phyloP scores from a whole-genome alignment of 2,329 filamentous ascomycete genomes.

The Xylaria digitata region DNA sequence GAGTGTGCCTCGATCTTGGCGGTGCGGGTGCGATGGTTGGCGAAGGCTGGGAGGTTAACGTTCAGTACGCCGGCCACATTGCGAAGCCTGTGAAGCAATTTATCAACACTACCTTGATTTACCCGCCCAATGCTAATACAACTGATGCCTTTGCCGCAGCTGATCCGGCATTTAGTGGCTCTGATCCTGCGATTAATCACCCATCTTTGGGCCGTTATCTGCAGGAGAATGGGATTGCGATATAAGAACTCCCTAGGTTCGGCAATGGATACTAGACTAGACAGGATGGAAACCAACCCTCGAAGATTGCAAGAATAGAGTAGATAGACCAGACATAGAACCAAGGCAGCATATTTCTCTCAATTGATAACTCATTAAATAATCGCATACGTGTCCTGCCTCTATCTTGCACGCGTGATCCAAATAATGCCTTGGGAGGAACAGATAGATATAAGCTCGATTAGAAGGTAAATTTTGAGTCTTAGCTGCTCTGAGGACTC shows the following conservation, averaged over 20 bases:
- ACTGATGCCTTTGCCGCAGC: slow-evolving; percentile 29
- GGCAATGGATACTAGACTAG: neutral
- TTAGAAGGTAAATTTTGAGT: too few species aligned
- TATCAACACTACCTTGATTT: slow-evolving; percentile 34
- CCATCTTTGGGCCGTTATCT: slow-evolving; percentile 21
- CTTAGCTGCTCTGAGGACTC: too few species aligned
- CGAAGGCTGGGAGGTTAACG: slow-evolving; percentile 29
- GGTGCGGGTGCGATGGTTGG: slow-evolving; percentile 28
- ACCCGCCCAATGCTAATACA: slow-evolving; percentile 31
- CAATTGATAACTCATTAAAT: neutral
- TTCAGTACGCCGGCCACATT: neutral
- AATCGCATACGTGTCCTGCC: neutral
- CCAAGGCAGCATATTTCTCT: neutral
- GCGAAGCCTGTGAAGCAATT: slow-evolving; percentile 35
- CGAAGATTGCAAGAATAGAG: neutral
- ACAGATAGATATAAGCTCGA: too few species aligned
- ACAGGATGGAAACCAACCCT: neutral
- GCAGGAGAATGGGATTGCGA: neutral
- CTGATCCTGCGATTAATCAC: slow-evolving; percentile 8
- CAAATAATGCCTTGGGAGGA: too few species aligned
- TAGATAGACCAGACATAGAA: slow-evolving; percentile 10
- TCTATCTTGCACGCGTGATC: too few species aligned
- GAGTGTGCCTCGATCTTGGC: slow-evolving; percentile 36
- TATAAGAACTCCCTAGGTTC: neutral
- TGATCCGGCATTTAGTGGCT: slow-evolving; percentile 28